A percentile compares a stretch with the other conserved stretches of the same genome.
phyloP scores from a whole-genome alignment of 2,329 filamentous ascomycete species.

The Boeremia lycopersici region DNA sequence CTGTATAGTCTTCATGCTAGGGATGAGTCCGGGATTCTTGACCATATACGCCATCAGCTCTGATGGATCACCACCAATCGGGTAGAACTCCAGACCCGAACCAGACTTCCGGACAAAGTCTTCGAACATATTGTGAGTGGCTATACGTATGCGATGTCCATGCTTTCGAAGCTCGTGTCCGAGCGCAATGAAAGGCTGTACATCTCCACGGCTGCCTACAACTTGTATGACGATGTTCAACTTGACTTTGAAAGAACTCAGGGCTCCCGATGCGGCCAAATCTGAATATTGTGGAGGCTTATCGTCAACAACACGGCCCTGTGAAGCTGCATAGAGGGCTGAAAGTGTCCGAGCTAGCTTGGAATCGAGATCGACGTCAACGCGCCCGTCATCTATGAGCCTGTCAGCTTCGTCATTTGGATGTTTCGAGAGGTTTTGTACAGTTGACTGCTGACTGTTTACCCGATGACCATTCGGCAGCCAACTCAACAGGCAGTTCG shows the following conservation, averaged over 20 bases:
- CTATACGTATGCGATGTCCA: conserved; percentile 35
- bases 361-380: conserved; percentile 5
- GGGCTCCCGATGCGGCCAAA: no score
- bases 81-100: conserved; percentile 41
- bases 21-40: conserved; percentile 51
- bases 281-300: background rate
- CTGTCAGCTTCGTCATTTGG: background rate
- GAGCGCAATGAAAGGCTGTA: conserved; percentile 65
- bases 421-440: background rate
- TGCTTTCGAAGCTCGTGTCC: conserved; percentile 53
- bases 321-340: conserved; percentile 21
- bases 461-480: no score
- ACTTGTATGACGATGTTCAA: conserved; percentile 63
- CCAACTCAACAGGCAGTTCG: background rate
- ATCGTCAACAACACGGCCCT: background rate
- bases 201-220: conserved; percentile 60
- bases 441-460: background rate
- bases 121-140: conserved; percentile 27
- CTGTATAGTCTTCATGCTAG: conserved; percentile 43
- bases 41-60: conserved; percentile 59
- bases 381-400: background rate
- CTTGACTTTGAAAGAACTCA: background rate
- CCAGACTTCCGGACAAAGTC: conserved; percentile 23
- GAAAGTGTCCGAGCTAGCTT: conserved; percentile 2
- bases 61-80: conserved; percentile 39